phyloP scores from a whole-genome alignment of 2,329 filamentous ascomycete genomes.

The Cucurbitaria berberidis region DNA sequence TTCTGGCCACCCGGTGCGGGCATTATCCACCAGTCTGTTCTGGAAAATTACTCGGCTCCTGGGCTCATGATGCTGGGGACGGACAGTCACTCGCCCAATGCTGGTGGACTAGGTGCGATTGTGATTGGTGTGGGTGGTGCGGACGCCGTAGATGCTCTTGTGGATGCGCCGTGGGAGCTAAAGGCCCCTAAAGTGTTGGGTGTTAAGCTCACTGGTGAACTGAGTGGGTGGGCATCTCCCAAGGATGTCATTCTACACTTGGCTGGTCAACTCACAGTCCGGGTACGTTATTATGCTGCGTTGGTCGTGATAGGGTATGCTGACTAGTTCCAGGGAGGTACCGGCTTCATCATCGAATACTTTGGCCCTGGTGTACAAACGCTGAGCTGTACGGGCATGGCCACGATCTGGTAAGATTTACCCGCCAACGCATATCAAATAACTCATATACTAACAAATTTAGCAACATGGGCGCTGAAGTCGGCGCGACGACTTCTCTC shows the following conservation, averaged over 20 bases:
- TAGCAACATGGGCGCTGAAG: constrained; percentile 67
- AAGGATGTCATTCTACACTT: constrained; percentile 95
- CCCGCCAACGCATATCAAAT: not conserved
- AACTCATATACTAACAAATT: constrained; percentile 1
- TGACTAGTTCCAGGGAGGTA: constrained; percentile 69
- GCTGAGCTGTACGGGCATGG: constrained; percentile 90
- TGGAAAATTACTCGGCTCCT: constrained; percentile 97
- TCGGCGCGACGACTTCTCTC: constrained; percentile 92
- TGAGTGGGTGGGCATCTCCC: constrained; percentile 89
- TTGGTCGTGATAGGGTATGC: constrained; percentile 1
- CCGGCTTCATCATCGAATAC: constrained; percentile 94
- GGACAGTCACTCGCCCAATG: constrained; percentile 96
- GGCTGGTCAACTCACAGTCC: constrained; percentile 87
- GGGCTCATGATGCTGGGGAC: constrained; percentile 99
- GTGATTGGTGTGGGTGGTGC: constrained; percentile 97
- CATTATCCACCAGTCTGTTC: constrained; percentile 85
- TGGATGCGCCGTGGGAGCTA: constrained; percentile 95
- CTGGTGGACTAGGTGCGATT: constrained; percentile 90
- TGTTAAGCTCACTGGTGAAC: constrained; percentile 80
- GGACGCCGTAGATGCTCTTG: constrained; percentile 94
- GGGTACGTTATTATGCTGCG: constrained; percentile 52
- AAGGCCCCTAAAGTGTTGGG: constrained; percentile 92
- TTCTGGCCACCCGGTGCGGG: constrained; percentile 51
- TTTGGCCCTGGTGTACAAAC: constrained; percentile 88
- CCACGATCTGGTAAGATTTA: constrained; percentile 67